phyloP scores from a whole-genome alignment of 768 basidiomycete species.

The Podaxis pistillaris region DNA sequence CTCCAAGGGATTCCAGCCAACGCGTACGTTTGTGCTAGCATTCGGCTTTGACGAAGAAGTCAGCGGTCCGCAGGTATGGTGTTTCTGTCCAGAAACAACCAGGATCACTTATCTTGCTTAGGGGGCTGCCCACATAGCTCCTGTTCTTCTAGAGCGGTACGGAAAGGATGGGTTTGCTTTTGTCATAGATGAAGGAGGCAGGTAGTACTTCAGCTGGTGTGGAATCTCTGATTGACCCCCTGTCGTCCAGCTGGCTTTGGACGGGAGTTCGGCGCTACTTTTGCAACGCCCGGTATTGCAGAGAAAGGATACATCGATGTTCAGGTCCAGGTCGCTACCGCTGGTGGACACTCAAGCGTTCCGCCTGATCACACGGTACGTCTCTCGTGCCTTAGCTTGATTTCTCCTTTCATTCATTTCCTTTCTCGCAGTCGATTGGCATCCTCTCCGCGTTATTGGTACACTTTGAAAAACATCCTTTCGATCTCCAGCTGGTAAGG shows the following conservation, averaged over 20 bases:
- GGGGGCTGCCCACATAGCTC: slow-evolving; percentile 53
- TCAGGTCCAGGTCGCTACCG: slow-evolving; percentile 58
- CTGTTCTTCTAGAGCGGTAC: slow-evolving; percentile 54
- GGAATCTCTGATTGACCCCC: not conserved
- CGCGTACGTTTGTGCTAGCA: slow-evolving; percentile 57
- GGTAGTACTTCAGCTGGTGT: slow-evolving; percentile 14
- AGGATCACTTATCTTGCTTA: slow-evolving; percentile 21
- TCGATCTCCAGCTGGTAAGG: slow-evolving; percentile 46
- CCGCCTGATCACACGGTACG: slow-evolving; percentile 79
- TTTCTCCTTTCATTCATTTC: not conserved
- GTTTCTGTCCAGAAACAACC: not conserved
- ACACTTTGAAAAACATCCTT: slow-evolving; percentile 67
- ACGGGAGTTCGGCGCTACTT: slow-evolving; percentile 47
- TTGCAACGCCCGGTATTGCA: slow-evolving; percentile 63
- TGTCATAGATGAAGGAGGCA: slow-evolving; percentile 87
- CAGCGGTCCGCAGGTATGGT: slow-evolving; percentile 43
- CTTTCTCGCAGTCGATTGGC: slow-evolving; percentile 64
- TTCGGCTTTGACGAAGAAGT: slow-evolving; percentile 82
- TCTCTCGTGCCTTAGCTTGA: not conserved
- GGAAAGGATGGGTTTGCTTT: slow-evolving; percentile 73
- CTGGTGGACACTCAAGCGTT: slow-evolving; percentile 85
- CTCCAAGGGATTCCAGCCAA: slow-evolving; percentile 60
- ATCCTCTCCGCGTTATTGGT: slow-evolving; percentile 72
- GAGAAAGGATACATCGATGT: slow-evolving; percentile 76
- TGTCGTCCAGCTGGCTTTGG: slow-evolving; percentile 41